Evolutionary conservation across 1,284 basidiomycete species (phyloP).

Genomic region (Mycena sp.): DNA sequence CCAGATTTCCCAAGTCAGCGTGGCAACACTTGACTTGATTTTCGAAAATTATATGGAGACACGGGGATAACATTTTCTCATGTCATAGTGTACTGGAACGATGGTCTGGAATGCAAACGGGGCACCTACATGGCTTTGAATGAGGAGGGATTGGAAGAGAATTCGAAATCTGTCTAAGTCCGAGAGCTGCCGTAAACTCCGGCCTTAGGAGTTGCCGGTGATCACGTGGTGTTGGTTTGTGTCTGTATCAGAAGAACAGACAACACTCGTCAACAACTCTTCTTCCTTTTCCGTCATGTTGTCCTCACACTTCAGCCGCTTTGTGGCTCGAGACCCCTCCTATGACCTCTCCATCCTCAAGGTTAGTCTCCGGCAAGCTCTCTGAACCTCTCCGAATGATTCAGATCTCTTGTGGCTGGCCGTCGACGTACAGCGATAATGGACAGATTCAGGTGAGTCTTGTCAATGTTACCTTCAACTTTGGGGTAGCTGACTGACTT

Average conservation of each 20-base stretch:
- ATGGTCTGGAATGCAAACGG: neutral
- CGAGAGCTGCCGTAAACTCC: conserved; percentile 3
- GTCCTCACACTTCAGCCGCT: neutral
- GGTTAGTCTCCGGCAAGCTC: neutral
- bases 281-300: neutral
- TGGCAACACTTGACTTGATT: conserved; percentile 1
- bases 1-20: neutral
- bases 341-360: neutral
- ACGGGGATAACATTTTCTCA: neutral
- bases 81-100: neutral
- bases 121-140: too few relatives aligned
- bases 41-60: neutral
- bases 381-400: neutral
- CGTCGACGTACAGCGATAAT: neutral
- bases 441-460: neutral
- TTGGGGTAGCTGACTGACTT: neutral
- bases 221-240: conserved; percentile 6
- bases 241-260: neutral
- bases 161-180: conserved; percentile 4
- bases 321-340: neutral
- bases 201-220: neutral
- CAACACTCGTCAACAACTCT: neutral
- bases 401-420: neutral
- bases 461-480: neutral
- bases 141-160: neutral